phyloP scores from a whole-genome alignment of 768 basidiomycete genomes.

The Auriscalpium vulgare region DNA sequence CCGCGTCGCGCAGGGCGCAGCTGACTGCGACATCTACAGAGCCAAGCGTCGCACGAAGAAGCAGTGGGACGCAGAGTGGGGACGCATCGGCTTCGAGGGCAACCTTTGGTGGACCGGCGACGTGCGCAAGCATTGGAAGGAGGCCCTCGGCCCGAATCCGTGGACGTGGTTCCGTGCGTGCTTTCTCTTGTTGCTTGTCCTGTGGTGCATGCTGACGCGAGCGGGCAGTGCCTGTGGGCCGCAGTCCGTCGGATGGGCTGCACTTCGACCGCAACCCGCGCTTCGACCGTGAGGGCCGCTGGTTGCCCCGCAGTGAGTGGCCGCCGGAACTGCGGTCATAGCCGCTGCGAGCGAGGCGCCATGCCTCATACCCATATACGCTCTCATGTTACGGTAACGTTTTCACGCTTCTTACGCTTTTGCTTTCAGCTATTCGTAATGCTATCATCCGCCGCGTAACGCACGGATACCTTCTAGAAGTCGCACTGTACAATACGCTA shows the following conservation, averaged over 20 bases:
- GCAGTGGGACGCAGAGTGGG: conserved; percentile 80
- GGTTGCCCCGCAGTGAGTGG: conserved; percentile 64
- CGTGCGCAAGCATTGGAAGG: conserved; percentile 56
- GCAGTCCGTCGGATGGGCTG: conserved; percentile 48
- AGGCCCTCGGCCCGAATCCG: conserved; percentile 66
- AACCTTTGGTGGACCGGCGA: conserved; percentile 84
- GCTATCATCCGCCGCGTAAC: too few species aligned
- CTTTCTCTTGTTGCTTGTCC: background rate
- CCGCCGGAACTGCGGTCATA: conserved; percentile 51
- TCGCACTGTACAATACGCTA: too few species aligned
- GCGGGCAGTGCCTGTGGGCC: conserved; percentile 41
- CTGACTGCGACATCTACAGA: conserved; percentile 25
- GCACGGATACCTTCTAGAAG: too few species aligned
- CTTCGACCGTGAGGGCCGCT: conserved; percentile 61
- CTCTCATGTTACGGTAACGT: too few species aligned
- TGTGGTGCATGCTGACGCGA: background rate
- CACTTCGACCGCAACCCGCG: conserved; percentile 63
- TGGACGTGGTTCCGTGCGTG: conserved; percentile 78
- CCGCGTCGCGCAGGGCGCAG: background rate
- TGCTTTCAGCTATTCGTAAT: too few species aligned
- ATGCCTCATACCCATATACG: too few species aligned
- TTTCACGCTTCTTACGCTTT: too few species aligned
- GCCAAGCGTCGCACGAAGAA: conserved; percentile 36
- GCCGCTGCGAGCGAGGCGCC: background rate
- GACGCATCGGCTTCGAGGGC: conserved; percentile 62